Conservation (phyloP, 306 rosid species). For the Prunus kanzakura region DNA sequence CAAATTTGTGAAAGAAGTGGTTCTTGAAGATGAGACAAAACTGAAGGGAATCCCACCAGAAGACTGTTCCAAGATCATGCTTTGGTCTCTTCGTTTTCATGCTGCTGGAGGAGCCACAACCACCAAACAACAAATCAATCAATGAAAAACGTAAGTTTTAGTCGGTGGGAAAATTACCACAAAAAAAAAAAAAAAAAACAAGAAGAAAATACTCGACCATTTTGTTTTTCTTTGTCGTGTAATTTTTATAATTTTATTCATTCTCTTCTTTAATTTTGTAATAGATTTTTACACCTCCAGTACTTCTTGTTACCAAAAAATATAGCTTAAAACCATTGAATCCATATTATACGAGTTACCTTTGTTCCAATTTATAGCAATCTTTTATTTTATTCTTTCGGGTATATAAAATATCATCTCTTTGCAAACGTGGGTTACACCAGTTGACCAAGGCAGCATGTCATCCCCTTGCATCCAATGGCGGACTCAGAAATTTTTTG, state of each 20-base stretch:
- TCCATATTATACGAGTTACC: background rate
- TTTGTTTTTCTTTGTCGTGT: background rate
- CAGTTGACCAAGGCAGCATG: too few relatives aligned
- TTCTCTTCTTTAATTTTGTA: background rate
- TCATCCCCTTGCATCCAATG: too few relatives aligned
- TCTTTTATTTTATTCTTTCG: too few relatives aligned
- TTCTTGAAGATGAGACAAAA: conserved; percentile 84
- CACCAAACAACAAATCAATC: conserved; percentile 29
- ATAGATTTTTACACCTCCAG: background rate
- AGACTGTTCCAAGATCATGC: conserved; percentile 78
- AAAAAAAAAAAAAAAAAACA: background rate
- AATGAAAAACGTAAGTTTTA: background rate
- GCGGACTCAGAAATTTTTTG: too few relatives aligned
- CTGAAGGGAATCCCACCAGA: conserved; percentile 81
- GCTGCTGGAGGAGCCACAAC: background rate
- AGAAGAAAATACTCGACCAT: background rate
- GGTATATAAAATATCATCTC: too few relatives aligned
- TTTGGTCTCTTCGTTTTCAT: conserved; percentile 65
- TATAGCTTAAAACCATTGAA: background rate
- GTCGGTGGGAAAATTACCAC: background rate
- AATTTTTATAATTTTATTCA: conserved; percentile 15
- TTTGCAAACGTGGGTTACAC: too few relatives aligned
- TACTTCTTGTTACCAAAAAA: too few relatives aligned
- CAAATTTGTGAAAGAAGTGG: conserved; percentile 91
- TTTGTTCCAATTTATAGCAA: background rate